phyloP scores from a whole-genome alignment of 768 basidiomycete genomes.

The Mycena leptocephala region DNA sequence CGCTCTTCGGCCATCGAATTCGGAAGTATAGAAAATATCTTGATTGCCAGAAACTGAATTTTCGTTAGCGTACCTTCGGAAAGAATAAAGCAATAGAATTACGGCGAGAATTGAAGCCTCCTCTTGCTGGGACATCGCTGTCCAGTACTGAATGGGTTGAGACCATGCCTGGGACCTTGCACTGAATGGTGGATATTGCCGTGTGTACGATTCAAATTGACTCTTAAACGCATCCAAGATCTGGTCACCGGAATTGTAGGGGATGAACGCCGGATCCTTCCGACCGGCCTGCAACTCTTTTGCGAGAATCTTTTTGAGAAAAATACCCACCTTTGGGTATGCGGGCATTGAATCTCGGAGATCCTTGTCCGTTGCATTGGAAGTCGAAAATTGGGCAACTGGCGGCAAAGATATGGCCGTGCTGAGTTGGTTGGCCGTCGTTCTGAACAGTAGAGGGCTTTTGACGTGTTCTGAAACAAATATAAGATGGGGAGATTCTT shows the following conservation, averaged over 20 bases:
- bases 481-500: background rate
- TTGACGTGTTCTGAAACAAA: conserved; percentile 12
- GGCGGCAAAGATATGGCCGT: background rate
- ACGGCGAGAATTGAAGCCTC: too few relatives aligned
- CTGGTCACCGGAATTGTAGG: background rate
- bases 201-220: background rate
- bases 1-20: too few relatives aligned
- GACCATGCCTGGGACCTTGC: background rate
- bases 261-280: background rate
- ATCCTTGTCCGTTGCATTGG: background rate
- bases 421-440: background rate
- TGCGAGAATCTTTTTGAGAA: background rate
- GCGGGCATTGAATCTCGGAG: too few relatives aligned
- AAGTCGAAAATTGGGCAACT: background rate
- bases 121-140: background rate
- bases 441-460: conserved; percentile 1
- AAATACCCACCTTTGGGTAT: background rate
- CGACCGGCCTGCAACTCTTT: background rate
- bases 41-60: too few relatives aligned
- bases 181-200: background rate
- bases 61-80: too few relatives aligned
- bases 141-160: background rate
- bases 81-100: too few relatives aligned
- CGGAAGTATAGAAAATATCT: too few relatives aligned
- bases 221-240: background rate